Percentiles rank a stretch among this genome's conserved stretches.
Evolutionary conservation across 441 rosid species (phyloP).

Genomic region (Erodium moschatum): DNA sequence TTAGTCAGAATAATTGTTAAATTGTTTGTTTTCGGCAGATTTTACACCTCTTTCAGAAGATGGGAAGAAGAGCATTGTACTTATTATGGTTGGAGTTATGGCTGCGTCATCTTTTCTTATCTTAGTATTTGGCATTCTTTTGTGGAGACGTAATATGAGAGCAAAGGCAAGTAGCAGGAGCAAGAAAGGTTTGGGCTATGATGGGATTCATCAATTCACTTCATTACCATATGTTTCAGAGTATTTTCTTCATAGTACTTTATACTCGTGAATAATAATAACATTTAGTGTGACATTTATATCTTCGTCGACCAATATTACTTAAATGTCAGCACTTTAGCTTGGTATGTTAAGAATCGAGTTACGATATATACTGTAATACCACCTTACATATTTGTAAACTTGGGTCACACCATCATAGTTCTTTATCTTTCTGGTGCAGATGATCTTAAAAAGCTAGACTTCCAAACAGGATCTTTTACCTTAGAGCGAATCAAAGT

Average conservation of each 20-base stretch:
- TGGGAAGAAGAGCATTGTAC: constrained; percentile 22
- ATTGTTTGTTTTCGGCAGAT: constrained; percentile 25
- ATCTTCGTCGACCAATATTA: too few species aligned
- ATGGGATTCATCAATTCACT: background rate
- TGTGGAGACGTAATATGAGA: constrained; percentile 35
- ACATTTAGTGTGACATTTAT: too few species aligned
- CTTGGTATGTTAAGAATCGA: too few species aligned
- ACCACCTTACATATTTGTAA: background rate
- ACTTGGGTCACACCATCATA: background rate
- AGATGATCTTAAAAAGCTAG: constrained; percentile 32
- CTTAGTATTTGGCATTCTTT: constrained; percentile 32
- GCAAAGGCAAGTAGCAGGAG: background rate
- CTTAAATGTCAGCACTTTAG: too few species aligned
- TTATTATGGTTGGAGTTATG: constrained; percentile 28
- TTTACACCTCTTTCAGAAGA: constrained; percentile 22
- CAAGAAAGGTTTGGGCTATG: constrained; percentile 28
- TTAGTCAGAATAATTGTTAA: too few species aligned
- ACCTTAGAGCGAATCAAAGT: constrained; percentile 52
- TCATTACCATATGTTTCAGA: background rate
- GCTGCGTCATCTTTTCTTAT: constrained; percentile 25
- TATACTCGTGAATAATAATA: background rate
- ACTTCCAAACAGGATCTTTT: constrained; percentile 40
- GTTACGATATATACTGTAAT: background rate
- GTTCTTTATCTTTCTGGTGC: constrained; percentile 11
- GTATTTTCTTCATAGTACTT: background rate